These are phyloP conservation scores for Gypsophila paniculata DNA, from an alignment of 179 eudicot genomes.

Conservation along the genomic window DNA sequence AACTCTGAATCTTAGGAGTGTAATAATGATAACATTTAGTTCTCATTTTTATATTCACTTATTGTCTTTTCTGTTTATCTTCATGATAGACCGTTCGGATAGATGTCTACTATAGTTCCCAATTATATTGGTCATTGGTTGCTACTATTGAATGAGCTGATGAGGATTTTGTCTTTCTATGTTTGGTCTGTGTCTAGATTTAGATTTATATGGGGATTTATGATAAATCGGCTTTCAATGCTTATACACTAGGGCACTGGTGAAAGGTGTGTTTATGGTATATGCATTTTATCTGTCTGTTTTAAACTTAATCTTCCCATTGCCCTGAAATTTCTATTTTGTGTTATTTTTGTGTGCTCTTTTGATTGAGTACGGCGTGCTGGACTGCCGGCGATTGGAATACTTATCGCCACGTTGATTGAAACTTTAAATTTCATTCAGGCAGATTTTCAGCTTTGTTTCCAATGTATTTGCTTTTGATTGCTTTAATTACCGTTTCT, in stretches of 20 bases:
- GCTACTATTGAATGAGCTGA: background rate
- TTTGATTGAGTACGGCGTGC: background rate
- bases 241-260: no score
- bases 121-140: background rate
- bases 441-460: slow-evolving; percentile 12
- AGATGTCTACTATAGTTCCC: background rate
- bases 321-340: background rate
- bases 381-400: slow-evolving; percentile 1
- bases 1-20: background rate
- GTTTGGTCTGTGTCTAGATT: no score
- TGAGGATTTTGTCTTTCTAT: background rate
- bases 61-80: background rate
- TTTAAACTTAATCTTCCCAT: background rate
- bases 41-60: slow-evolving; percentile 5
- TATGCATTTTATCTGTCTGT: background rate
- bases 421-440: background rate
- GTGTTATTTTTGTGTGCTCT: background rate
- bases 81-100: slow-evolving; percentile 4
- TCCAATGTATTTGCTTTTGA: background rate
- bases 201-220: no score
- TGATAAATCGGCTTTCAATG: no score
- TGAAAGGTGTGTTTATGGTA: no score
- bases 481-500: slow-evolving; percentile 3
- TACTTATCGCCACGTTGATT: background rate
- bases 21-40: background rate